Evolutionary conservation across 768 basidiomycete species (phyloP).

Genomic region (Boletus speciosus): DNA sequence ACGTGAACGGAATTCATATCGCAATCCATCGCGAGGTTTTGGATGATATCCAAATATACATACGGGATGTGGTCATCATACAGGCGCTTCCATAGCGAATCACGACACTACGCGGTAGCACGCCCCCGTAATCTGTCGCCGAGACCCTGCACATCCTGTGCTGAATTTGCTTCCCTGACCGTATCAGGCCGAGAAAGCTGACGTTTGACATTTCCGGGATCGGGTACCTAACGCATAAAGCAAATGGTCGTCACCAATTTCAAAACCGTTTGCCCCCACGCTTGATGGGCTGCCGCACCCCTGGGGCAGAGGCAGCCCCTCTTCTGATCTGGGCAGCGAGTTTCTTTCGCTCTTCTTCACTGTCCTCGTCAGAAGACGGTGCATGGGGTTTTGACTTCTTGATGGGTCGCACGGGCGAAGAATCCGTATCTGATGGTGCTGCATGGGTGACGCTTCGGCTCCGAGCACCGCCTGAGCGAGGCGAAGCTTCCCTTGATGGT

Average conservation of each 20-base stretch:
- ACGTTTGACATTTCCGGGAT: background rate
- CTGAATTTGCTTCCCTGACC: background rate
- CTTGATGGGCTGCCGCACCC: conserved; percentile 70
- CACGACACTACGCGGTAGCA: background rate
- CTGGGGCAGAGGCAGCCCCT: conserved; percentile 41
- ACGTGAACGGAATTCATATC: background rate
- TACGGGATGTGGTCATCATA: background rate
- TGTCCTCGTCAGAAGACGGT: conserved; percentile 53
- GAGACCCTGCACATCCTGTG: conserved; percentile 10
- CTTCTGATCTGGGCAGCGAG: conserved; percentile 40
- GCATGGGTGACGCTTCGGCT: conserved; percentile 24
- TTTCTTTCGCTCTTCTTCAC: conserved; percentile 50
- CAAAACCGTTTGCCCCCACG: conserved; percentile 73
- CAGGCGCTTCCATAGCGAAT: conserved; percentile 2
- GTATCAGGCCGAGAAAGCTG: background rate
- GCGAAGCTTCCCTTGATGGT: conserved; percentile 13
- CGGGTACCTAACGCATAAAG: background rate
- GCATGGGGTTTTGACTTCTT: conserved; percentile 42
- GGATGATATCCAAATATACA: background rate
- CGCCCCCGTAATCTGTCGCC: conserved; percentile 2
- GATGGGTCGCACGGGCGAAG: conserved; percentile 48
- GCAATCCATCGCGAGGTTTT: background rate
- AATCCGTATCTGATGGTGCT: conserved; percentile 43
- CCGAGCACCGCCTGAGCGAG: conserved; percentile 15
- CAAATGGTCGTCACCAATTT: conserved; percentile 19